Percentiles rank a stretch among this genome's conserved stretches.
These are phyloP conservation scores for Collybia nuda DNA, from an alignment of 768 basidiomycete genomes.

Conservation along the genomic window DNA sequence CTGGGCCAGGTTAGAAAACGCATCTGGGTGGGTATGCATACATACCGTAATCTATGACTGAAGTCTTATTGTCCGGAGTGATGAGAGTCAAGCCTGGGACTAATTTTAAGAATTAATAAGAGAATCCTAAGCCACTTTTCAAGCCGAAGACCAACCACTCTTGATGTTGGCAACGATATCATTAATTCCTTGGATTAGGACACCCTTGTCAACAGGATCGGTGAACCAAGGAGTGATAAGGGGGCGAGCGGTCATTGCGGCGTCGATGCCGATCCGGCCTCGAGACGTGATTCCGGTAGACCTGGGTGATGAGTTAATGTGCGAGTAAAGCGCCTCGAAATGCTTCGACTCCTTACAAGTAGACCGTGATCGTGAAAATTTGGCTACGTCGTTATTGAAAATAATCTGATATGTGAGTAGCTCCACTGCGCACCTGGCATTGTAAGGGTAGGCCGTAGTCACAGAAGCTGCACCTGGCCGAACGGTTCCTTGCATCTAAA, in stretches of 20 bases:
- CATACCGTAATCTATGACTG: conserved; percentile 50
- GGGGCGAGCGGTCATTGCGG: conserved; percentile 44
- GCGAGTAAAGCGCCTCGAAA: background rate
- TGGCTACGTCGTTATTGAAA: conserved; percentile 24
- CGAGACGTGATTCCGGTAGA: conserved; percentile 62
- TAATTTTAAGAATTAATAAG: conserved; percentile 17
- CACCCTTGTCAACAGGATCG: conserved; percentile 54
- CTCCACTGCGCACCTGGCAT: conserved; percentile 30
- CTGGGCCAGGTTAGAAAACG: conserved; percentile 15
- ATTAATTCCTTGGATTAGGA: conserved; percentile 48
- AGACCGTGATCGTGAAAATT: conserved; percentile 63
- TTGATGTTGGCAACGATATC: conserved; percentile 43
- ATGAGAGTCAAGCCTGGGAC: conserved; percentile 54
- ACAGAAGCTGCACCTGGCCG: conserved; percentile 58
- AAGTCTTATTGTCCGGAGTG: conserved; percentile 60
- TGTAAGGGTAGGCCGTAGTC: conserved; percentile 49
- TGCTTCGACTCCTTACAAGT: conserved; percentile 38
- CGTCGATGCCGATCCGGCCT: conserved; percentile 60
- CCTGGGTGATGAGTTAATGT: conserved; percentile 23
- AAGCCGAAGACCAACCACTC: conserved; percentile 31
- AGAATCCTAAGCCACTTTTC: background rate
- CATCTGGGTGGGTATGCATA: background rate
- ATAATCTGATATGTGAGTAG: background rate
- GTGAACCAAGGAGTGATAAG: conserved; percentile 58
- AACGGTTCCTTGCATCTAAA: conserved; percentile 60